Conservation (phyloP, 768 basidiomycete species). For the Termitomyces sp. region DNA sequence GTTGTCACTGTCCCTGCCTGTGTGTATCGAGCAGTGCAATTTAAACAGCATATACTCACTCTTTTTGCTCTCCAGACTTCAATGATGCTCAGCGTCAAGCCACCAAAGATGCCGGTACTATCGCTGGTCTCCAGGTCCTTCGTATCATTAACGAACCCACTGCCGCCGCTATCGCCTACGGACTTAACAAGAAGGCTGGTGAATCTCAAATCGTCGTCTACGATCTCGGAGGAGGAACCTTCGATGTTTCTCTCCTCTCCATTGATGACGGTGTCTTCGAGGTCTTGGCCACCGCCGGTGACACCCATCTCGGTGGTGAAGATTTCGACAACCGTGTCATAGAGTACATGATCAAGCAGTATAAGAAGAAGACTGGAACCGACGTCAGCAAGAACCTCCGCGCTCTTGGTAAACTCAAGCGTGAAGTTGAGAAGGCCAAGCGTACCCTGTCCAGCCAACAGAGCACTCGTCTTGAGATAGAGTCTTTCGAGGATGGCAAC, state of each 20-base stretch:
- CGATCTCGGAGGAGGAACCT: constrained; percentile 72
- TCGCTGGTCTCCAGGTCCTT: constrained; percentile 91
- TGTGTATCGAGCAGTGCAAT: constrained; percentile 44
- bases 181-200: constrained; percentile 56
- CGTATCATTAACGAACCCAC: constrained; percentile 97
- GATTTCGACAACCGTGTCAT: constrained; percentile 73
- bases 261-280: constrained; percentile 71
- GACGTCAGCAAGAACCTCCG: constrained; percentile 77
- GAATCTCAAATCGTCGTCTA: constrained; percentile 65
- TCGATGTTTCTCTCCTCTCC: constrained; percentile 68
- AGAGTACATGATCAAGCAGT: constrained; percentile 42
- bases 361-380: constrained; percentile 90
- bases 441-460: constrained; percentile 91
- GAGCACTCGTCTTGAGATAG: constrained; percentile 89
- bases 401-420: constrained; percentile 88
- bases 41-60: neutral
- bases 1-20: constrained; percentile 96
- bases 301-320: constrained; percentile 72
- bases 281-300: constrained; percentile 68
- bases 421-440: constrained; percentile 93
- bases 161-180: constrained; percentile 69
- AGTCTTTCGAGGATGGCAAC: constrained; percentile 93
- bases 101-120: constrained; percentile 96
- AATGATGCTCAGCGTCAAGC: constrained; percentile 99
- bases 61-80: constrained; percentile 58